Evolutionary conservation across 805 yeast genomes (phyloP).

Genomic region (Suhomyces faveliae): DNA sequence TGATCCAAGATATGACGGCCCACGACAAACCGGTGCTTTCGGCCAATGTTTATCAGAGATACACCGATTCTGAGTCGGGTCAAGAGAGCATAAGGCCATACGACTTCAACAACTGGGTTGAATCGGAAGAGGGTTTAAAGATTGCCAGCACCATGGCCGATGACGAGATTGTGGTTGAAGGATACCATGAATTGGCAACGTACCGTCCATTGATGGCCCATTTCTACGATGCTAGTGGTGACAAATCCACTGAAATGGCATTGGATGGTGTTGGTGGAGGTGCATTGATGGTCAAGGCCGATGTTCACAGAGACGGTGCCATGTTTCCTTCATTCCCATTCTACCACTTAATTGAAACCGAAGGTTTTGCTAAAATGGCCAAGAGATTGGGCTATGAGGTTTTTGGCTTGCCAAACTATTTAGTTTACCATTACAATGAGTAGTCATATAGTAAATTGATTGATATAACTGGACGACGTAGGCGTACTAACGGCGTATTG

Average conservation of each 20-base stretch:
- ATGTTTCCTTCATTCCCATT: slow-evolving; percentile 99
- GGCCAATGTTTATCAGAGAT: slow-evolving; percentile 92
- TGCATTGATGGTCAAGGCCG: slow-evolving; percentile 92
- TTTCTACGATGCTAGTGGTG: slow-evolving; percentile 67
- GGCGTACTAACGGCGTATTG: no score
- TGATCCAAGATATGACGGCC: slow-evolving; percentile 81
- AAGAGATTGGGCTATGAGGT: slow-evolving; percentile 89
- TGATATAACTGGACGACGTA: no score
- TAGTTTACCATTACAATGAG: slow-evolving; percentile 90
- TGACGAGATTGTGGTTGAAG: slow-evolving; percentile 93
- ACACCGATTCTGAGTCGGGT: slow-evolving; percentile 53
- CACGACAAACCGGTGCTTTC: slow-evolving; percentile 87
- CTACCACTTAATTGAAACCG: slow-evolving; percentile 94
- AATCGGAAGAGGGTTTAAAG: slow-evolving; percentile 72
- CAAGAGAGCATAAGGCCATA: slow-evolving; percentile 74
- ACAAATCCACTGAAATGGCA: slow-evolving; percentile 64
- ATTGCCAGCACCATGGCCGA: slow-evolving; percentile 71
- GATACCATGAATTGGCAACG: slow-evolving; percentile 90
- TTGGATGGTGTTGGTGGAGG: slow-evolving; percentile 99
- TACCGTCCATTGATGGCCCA: slow-evolving; percentile 94
- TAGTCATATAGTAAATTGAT: slow-evolving; percentile 22
- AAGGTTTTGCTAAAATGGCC: slow-evolving; percentile 98
- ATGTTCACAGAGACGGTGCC: slow-evolving; percentile 98
- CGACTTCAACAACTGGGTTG: slow-evolving; percentile 96
- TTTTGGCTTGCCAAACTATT: slow-evolving; percentile 89